A percentile compares a stretch with the other conserved stretches of the same genome.
Evolutionary conservation across 805 yeast genomes (phyloP).

Genomic region (Candida sonorensis): DNA sequence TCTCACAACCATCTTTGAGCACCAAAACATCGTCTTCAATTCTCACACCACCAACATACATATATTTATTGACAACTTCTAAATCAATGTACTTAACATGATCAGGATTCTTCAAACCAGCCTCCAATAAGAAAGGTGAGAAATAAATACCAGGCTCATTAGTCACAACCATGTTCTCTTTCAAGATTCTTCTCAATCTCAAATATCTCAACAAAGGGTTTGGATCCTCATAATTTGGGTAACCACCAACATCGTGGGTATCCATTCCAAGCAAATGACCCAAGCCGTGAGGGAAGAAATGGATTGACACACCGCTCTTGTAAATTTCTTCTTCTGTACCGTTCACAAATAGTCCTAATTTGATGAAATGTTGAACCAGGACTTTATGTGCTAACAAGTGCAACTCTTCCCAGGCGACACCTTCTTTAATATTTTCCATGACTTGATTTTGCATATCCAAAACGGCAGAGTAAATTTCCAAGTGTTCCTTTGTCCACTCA

Average conservation of each 20-base stretch:
- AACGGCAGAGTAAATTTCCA: slow-evolving; percentile 74
- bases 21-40: slow-evolving; percentile 90
- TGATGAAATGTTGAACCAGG: slow-evolving; percentile 61
- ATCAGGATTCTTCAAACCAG: slow-evolving; percentile 44
- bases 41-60: slow-evolving; percentile 94
- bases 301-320: slow-evolving; percentile 61
- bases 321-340: slow-evolving; percentile 57
- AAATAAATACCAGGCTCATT: slow-evolving; percentile 95
- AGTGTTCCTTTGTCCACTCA: slow-evolving; percentile 81
- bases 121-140: slow-evolving; percentile 71
- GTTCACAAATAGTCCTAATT: slow-evolving; percentile 66
- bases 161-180: slow-evolving; percentile 79
- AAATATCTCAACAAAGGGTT: slow-evolving; percentile 71
- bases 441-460: slow-evolving; percentile 74
- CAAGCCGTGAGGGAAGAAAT: slow-evolving; percentile 91
- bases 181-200: slow-evolving; percentile 69
- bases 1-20: slow-evolving; percentile 70
- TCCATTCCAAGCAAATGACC: slow-evolving; percentile 94
- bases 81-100: slow-evolving; percentile 54
- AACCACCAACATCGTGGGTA: slow-evolving; percentile 93
- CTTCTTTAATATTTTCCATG: slow-evolving; percentile 71
- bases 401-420: slow-evolving; percentile 77
- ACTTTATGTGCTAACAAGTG: slow-evolving; percentile 77
- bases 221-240: slow-evolving; percentile 77
- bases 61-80: slow-evolving; percentile 65